Evolutionary conservation across 352 stramenopile genomes (phyloP).

Genomic region (Aphanomyces astaci): DNA sequence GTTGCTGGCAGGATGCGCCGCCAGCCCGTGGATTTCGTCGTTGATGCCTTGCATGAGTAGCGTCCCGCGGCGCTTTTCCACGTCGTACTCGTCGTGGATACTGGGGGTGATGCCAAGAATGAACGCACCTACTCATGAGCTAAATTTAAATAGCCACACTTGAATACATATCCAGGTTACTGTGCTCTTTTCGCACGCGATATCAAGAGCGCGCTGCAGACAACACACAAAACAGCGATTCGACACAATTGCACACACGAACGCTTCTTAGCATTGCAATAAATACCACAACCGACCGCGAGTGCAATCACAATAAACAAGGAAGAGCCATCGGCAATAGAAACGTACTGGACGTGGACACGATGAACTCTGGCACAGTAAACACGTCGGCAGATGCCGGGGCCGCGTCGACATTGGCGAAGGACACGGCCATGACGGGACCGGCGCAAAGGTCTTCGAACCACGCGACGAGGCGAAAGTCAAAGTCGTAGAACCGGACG

Average conservation of each 20-base stretch:
- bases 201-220: too few species aligned
- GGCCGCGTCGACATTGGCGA: conserved; percentile 33
- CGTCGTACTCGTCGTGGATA: conserved; percentile 81
- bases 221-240: too few species aligned
- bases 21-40: conserved; percentile 74
- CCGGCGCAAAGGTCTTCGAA: conserved; percentile 91
- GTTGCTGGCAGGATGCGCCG: conserved; percentile 59
- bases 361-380: conserved; percentile 85
- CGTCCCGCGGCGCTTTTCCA: conserved; percentile 79
- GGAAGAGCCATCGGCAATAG: too few species aligned
- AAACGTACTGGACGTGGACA: conserved; percentile 60
- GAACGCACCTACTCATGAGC: conserved; percentile 38
- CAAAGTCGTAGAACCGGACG: conserved; percentile 91
- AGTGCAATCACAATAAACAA: too few species aligned
- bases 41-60: conserved; percentile 87
- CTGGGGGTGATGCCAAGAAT: conserved; percentile 73
- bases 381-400: conserved; percentile 41
- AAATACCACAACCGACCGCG: too few species aligned
- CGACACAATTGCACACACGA: too few species aligned
- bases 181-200: too few species aligned
- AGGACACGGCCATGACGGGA: conserved; percentile 83
- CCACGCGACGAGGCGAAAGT: conserved; percentile 88
- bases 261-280: too few species aligned
- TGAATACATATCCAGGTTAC: too few species aligned
- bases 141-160: not conserved